Percentiles rank a stretch among this genome's conserved stretches.
Evolutionary conservation across 257 asterid genomes (phyloP).

Genomic region (Gardenia jasminoides): DNA sequence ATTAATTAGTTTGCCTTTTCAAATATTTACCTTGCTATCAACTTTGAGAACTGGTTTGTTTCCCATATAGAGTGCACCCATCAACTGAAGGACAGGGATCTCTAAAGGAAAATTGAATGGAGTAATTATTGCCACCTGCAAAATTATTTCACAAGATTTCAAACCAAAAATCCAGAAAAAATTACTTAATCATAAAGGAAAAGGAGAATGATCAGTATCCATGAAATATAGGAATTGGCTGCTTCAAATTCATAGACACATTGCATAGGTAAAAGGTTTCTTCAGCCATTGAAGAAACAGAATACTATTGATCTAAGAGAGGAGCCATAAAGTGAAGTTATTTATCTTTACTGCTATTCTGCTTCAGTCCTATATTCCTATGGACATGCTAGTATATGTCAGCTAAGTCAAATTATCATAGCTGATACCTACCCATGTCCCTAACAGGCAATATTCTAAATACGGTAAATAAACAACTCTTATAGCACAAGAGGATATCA

Average conservation of each 20-base stretch:
- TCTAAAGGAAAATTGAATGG: constrained; percentile 97
- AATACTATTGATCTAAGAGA: neutral
- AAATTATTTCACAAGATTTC: neutral
- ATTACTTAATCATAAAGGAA: neutral
- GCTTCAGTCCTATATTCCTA: neutral
- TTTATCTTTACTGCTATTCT: neutral
- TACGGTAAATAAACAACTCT: neutral
- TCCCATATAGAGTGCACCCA: constrained; percentile 99
- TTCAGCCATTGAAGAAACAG: neutral
- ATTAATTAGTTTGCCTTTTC: neutral
- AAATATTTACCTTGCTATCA: constrained; percentile 76
- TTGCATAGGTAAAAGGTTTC: neutral
- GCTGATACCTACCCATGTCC: neutral
- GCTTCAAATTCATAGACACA: neutral
- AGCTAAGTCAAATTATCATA: neutral
- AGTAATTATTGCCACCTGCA: constrained; percentile 79
- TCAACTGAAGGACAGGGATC: constrained; percentile 94
- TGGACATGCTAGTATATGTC: neutral
- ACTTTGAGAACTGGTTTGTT: constrained; percentile 94
- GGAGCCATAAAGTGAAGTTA: neutral
- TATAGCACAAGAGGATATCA: neutral
- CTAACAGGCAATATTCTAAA: neutral
- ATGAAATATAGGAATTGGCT: neutral
- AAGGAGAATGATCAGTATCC: neutral
- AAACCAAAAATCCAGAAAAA: neutral